These are phyloP conservation scores for Neurospora tetrasperma DNA, from an alignment of 495 filamentous ascomycete genomes.

Conservation along the genomic window DNA sequence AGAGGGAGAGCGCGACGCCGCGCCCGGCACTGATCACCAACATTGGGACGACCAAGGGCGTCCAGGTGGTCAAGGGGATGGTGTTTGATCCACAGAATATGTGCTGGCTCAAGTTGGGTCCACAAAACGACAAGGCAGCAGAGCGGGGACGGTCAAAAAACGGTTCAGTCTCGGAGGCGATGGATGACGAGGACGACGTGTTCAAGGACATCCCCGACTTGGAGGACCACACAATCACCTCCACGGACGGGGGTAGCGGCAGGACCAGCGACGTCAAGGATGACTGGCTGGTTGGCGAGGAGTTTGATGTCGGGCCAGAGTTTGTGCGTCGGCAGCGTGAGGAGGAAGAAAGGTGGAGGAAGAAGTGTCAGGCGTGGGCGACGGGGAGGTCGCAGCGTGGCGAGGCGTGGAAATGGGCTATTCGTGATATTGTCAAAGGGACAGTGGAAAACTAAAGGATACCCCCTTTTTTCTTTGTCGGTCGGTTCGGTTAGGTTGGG, in stretches of 20 bases:
- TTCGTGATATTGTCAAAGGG: constrained; percentile 35
- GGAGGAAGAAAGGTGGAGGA: constrained; percentile 84
- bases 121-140: constrained; percentile 16
- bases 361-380: constrained; percentile 73
- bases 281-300: constrained; percentile 81
- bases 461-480: neutral
- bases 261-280: constrained; percentile 49
- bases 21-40: constrained; percentile 92
- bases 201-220: constrained; percentile 48
- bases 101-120: constrained; percentile 77
- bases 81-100: constrained; percentile 93
- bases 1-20: constrained; percentile 49
- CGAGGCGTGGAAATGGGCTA: constrained; percentile 39
- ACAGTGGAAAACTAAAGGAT: constrained; percentile 9
- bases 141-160: neutral
- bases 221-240: constrained; percentile 37
- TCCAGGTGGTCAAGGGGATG: constrained; percentile 91
- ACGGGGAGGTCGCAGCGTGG: constrained; percentile 26
- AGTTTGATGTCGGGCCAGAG: constrained; percentile 94
- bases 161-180: constrained; percentile 30
- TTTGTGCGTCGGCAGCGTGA: constrained; percentile 81
- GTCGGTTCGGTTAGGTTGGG: neutral
- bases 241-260: constrained; percentile 25
- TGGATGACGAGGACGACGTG: constrained; percentile 57
- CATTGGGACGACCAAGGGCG: constrained; percentile 59